Base-by-base conservation (phyloP, 1,284 basidiomycete species). In the Leccinum huronense region DNA sequence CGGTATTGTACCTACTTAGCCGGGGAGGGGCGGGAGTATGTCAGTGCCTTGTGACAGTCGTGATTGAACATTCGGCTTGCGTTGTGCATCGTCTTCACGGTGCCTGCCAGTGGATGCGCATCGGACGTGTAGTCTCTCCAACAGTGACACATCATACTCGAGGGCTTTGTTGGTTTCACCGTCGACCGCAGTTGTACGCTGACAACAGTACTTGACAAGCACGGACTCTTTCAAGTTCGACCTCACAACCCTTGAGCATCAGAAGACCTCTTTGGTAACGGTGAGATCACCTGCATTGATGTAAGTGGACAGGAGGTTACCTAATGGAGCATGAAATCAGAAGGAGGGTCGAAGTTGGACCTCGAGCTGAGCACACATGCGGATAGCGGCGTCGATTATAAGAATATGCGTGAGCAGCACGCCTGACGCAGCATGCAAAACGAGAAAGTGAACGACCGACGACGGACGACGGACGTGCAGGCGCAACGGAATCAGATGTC, bases 321-420 rank as follows among this genome's bases (percentile, higher is more conserved):
- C 23, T 23, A 79, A 56, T 79, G 76, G 77, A 87, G 93, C 9
- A 83, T 77, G 5, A 75, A 63, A 7, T 82, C 76, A 3, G 78
- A 72, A 6, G 85, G 81, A 11, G 51, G 34, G 14, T 36, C 61
- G 71, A 55, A 62, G 38, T 2, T 81, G 81, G 30, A 77, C 72
- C 74, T 93, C 88, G n/a, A 93, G 74, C 33, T 90, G 84, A 0
- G 83, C 80, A 71, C 89, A 93, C 38, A 97, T 78, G 58, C 84
- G 81, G 48, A 91, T 79, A 6, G 94, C 91, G 16, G 82, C 81
- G 34, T 88, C 82, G 57, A 88, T 79, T 60, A 14, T 38, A 38
- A 34, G 33, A 34, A 34, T 89, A 83, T 3, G 80, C 81, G 66
- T 89, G 84, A 27, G 78, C 70, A 0, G 86, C 86, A 65, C 88